Evolutionary conservation across 345 rosid genomes (phyloP).

Genomic region (Brassica rapa): DNA sequence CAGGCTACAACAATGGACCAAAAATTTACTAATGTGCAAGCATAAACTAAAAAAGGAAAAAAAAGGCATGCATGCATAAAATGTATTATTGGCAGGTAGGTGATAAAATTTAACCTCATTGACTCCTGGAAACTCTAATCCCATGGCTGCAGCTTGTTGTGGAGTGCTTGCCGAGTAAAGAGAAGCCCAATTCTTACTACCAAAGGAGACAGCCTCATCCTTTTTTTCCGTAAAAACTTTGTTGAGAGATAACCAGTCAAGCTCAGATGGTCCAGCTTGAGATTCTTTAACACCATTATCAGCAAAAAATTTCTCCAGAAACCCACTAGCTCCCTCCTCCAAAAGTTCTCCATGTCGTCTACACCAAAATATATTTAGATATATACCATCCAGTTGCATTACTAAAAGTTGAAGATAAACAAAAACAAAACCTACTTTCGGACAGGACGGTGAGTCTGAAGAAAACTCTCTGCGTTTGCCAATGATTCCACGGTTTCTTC

Average conservation of each 20-base stretch:
- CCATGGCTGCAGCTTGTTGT: constrained; percentile 93
- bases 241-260: constrained; percentile 74
- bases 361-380: constrained; percentile 39
- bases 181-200: constrained; percentile 90
- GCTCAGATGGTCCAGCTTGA: constrained; percentile 46
- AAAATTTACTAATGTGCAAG: neutral
- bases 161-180: constrained; percentile 98
- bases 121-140: constrained; percentile 93
- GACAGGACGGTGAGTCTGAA: constrained; percentile 77
- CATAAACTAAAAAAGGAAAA: neutral
- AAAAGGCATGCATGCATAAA: neutral
- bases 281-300: constrained; percentile 59
- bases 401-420: constrained; percentile 5
- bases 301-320: constrained; percentile 70
- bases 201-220: constrained; percentile 58
- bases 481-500: constrained; percentile 62
- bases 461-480: constrained; percentile 89
- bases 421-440: constrained; percentile 59
- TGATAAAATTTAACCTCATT: constrained; percentile 60
- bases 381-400: constrained; percentile 15
- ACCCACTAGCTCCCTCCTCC: constrained; percentile 99
- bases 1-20: constrained; percentile 1
- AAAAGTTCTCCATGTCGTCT: constrained; percentile 88
- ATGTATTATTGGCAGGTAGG: too few relatives aligned
- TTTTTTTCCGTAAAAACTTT: constrained; percentile 59